Base-by-base conservation (phyloP, 371 early-diverging fungal species). In the Thermomucor indicae-seudaticae region DNA sequence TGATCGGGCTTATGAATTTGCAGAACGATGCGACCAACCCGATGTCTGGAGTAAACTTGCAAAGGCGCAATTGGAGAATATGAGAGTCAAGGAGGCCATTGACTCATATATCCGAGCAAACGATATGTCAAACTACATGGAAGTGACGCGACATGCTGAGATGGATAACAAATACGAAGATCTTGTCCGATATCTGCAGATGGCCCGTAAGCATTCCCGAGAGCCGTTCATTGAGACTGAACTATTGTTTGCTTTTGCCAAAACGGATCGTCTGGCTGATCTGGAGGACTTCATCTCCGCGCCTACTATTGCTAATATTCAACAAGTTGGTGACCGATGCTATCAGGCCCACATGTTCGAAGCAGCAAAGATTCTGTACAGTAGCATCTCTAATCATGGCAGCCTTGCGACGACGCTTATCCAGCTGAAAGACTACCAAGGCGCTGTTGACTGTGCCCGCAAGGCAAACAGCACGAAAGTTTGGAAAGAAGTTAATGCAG, bases 381-480 rank as follows among this genome's bases (percentile, higher is more conserved):
- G 79, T 51, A 92, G 78, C 63, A 89, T 97, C 49, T 94, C 94
- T 48, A 98, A 97, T 81, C 95, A 95, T 88, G 93, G 94, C 4
- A 81, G 93, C 17, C 79, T 98, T 50, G 95, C 98, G 8, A 85
- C 96, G 24, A 98, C 97, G 1, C 74, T 96, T 43, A 96, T 98
- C 20, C 86, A 93, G 54, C 73, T 98, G 54, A 85, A 90, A 53
- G 98, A 98, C 58, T 95, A 92, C 70, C 92, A 92, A 70, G 85
- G 87, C 24, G 97, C 98, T 4, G 98, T 98, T 38, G 98, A 98
- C 60, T 93, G 96, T 58, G 97, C 97, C 3, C 87, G 97, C 64
- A 96, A 96, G 70, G 98, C 98, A 49, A 95, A 94, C 72, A 86
- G 88, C 53, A 96, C 95, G 46, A 84, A 85, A 70, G 98, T 98